Base-by-base conservation (phyloP, 768 basidiomycete genomes). In the Serendipita sp. region DNA sequence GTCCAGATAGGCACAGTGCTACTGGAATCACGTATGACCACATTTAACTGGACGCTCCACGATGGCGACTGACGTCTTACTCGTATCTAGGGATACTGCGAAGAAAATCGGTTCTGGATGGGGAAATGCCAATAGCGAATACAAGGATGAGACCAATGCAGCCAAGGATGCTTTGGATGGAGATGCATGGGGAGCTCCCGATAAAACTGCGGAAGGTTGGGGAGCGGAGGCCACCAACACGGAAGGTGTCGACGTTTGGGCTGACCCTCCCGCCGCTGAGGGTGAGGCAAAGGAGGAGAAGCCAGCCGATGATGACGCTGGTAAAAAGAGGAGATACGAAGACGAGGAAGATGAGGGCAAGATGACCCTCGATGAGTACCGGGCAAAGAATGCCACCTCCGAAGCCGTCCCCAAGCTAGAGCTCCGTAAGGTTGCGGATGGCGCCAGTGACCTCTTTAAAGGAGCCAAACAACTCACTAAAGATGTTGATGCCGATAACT, bases 71-170 rank as follows among this genome's bases (percentile, higher is more conserved):
- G 10, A 3, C 45, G 41, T 10, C 53, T 60, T n/a, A 38, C 45
- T 13, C 60, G 62, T 34, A 7, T 11, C 64, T 69, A 93, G 90
- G 74, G 95, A 98, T 77, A 87, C 90, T 51, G 89, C 93, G 70
- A 98, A 97, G 82, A 92, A 91, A 78, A 77, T 94, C 70, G 88
- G 91, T 74, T 88, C 92, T 72, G 87, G 86, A 69, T 98, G 95
- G 95, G 95, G 95, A 68, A 90, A 88, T 46, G 92, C 88, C 70
- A 80, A 78, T 69, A 74, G 87, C 45, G 95, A 97, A 76, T 80
- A 91, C 71, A 86, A 86, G 76, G 80, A 79, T 38, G 94, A 97
- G 74, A 76, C 83, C 66, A 86, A 82, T 34, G 95, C 87, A 64
- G 81, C 76, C 54, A 78, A 74, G 68, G 92, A 95, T 71, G 89